Evolutionary conservation across 2,329 filamentous ascomycete genomes (phyloP).

Genomic region (Alternaria brassicae): DNA sequence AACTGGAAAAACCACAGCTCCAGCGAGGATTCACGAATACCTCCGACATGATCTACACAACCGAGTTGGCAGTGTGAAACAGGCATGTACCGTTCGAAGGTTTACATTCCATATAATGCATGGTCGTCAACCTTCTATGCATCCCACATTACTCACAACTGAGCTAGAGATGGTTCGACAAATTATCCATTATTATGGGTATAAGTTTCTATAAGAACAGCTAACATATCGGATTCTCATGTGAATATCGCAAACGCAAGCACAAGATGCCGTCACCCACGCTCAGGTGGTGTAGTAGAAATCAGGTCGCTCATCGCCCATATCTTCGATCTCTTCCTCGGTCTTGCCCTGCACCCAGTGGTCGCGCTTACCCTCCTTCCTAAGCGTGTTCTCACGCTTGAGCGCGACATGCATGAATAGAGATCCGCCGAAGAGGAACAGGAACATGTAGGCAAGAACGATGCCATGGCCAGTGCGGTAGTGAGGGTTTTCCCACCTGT

Average conservation of each 20-base stretch:
- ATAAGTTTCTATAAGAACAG: neutral
- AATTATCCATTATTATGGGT: neutral
- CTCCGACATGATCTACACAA: neutral
- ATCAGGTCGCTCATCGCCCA: constrained; percentile 74
- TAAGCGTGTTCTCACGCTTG: constrained; percentile 71
- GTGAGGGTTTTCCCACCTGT: constrained; percentile 63
- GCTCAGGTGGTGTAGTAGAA: constrained; percentile 71
- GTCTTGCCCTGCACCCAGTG: constrained; percentile 70
- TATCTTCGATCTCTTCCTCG: constrained; percentile 65
- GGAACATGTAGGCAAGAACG: constrained; percentile 74
- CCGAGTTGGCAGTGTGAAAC: neutral
- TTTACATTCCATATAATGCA: neutral
- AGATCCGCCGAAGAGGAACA: constrained; percentile 76
- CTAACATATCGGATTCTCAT: neutral
- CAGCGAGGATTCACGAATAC: neutral
- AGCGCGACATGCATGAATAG: constrained; percentile 70
- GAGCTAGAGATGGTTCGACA: neutral
- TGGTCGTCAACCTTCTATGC: neutral
- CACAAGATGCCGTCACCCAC: neutral
- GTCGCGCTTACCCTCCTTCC: constrained; percentile 70
- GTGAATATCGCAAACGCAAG: neutral
- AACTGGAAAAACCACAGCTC: neutral
- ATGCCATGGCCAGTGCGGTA: constrained; percentile 78
- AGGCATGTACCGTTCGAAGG: neutral
- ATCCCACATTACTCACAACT: neutral